These are phyloP conservation scores for Termitomyces sp. DNA, from an alignment of 768 basidiomycete species.

Conservation along the genomic window DNA sequence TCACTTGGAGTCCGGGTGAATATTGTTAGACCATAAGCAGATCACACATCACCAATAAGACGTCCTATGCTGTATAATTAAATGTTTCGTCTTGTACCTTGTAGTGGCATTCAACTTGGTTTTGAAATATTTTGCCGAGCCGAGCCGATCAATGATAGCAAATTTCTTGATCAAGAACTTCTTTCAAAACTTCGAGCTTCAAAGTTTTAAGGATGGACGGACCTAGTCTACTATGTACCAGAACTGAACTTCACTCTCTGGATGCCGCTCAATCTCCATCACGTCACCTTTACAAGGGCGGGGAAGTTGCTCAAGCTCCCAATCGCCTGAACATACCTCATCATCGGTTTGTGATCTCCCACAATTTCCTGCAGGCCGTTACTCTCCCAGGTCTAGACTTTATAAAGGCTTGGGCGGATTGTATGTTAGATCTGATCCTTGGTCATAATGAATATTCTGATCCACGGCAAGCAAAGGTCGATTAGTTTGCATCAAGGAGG, in stretches of 20 bases:
- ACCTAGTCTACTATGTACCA: neutral
- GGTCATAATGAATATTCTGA: neutral
- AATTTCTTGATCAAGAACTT: neutral
- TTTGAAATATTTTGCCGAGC: neutral
- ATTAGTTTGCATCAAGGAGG: neutral
- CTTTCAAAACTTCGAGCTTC: neutral
- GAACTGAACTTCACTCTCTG: neutral
- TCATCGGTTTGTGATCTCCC: constrained; percentile 1
- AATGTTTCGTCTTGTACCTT: no score
- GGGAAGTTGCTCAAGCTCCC: neutral
- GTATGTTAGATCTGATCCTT: neutral
- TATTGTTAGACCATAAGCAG: no score
- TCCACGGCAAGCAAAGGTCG: neutral
- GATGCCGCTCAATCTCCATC: neutral
- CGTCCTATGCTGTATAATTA: no score
- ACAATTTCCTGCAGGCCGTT: neutral
- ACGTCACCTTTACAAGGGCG: neutral
- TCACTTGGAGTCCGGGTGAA: no score
- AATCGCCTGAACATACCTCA: neutral
- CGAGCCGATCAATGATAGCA: neutral
- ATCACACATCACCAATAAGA: no score
- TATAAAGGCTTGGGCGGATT: constrained; percentile 13
- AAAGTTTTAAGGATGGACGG: neutral
- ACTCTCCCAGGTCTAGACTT: constrained; percentile 7
- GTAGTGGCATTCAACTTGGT: no score